Base-by-base conservation (phyloP, 2,329 filamentous ascomycete genomes). In the Aureobasidium sp. region DNA sequence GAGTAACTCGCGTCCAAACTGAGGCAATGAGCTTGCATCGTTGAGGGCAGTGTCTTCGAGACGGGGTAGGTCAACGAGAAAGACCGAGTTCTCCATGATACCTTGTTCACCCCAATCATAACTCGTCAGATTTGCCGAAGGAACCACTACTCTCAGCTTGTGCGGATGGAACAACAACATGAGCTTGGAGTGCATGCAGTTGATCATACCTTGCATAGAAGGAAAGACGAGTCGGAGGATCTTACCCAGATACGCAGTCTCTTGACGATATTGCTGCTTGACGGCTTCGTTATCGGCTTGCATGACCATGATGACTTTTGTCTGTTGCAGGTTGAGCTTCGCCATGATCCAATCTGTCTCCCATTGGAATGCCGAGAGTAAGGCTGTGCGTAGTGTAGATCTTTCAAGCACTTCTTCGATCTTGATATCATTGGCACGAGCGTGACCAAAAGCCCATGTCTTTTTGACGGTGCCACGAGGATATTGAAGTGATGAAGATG, bases 161-260 rank as follows among this genome's bases (percentile, higher is more conserved):
- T 76, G 76, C 0, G 82, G 76, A 67, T 91, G 90, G 68, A 91
- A 93, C n/a, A 97, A 80, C 1, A 97, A 75, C 82, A 96, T 92
- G 47, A 97, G 79, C 71, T 99, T 97, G 54, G 91, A 96, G 74
- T 97, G 94, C 91, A 97, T 96, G 68, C 82, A 86, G 29, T 86
- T 87, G 6, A 84, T 76, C 50, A 83, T 78, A 1, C 85, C 83
- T 44, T 84, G 79, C 89, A 97, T 93, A 2, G 83, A 82, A 16
- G 93, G 93, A 70, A 97, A 96, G 71, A 90, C 91, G 61, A 86
- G 67, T 25, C 83, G 83, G 61, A 95, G 79, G 10, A 70, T 72
- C 36, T 66, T 69, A 67, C 72, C 55, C 62, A 67, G 57, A 62
- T 66, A 62, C 29, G 68, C 67, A 3, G 69, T 69, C n/a, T 73